A percentile compares a stretch with the other conserved stretches of the same genome.
phyloP scores from a whole-genome alignment of 2,329 filamentous ascomycete genomes.

The Verticillium alfalfae region DNA sequence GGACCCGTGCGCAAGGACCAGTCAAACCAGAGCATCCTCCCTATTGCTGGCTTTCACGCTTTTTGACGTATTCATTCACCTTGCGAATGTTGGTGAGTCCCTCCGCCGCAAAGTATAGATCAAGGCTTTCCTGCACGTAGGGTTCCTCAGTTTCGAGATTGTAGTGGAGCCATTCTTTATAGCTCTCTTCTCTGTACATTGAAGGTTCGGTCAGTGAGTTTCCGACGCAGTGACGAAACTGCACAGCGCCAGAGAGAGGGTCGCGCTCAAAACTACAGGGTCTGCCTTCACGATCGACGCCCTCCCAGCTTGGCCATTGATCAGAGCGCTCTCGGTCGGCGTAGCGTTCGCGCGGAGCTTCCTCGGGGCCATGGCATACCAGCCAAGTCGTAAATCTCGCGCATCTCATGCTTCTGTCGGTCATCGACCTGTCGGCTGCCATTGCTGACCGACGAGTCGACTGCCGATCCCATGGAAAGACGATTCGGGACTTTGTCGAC shows the following conservation, averaged over 20 bases:
- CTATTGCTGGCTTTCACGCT: not conserved
- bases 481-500: not conserved
- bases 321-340: not conserved
- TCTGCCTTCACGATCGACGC: not conserved
- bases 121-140: constrained; percentile 6
- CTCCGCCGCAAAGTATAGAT: constrained; percentile 13
- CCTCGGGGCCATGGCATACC: not conserved
- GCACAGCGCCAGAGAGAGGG: not conserved
- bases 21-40: not conserved
- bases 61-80: constrained; percentile 16
- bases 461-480: too few species aligned
- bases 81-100: constrained; percentile 15
- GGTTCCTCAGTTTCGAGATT: constrained; percentile 6
- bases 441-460: not conserved
- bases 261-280: not conserved
- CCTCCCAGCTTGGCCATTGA: not conserved
- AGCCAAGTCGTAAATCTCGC: not conserved
- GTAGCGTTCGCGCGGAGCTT: not conserved
- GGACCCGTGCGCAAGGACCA: too few species aligned
- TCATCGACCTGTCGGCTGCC: not conserved
- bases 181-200: not conserved
- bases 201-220: not conserved
- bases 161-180: constrained; percentile 9
- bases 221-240: not conserved
- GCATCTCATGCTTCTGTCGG: not conserved